A percentile compares a stretch with the other conserved stretches of the same genome.
phyloP scores from a whole-genome alignment of 2,329 filamentous ascomycete genomes.

The Zasmidium cellare region DNA sequence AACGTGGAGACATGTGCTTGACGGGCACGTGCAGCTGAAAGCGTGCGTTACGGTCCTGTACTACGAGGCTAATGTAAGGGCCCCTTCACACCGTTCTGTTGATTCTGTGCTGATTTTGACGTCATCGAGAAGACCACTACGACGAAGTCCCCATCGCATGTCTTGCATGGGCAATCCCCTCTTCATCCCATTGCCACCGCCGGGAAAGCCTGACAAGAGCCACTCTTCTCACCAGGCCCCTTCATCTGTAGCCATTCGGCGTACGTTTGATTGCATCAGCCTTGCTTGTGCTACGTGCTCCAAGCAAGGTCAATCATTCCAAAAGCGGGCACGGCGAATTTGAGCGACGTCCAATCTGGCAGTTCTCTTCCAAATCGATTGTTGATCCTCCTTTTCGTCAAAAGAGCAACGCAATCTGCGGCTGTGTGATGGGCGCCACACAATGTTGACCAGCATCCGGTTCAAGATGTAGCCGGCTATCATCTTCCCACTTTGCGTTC shows the following conservation, averaged over 20 bases:
- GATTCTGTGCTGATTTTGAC: not conserved
- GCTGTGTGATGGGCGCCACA: no score
- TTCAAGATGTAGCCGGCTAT: not conserved
- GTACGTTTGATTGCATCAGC: not conserved
- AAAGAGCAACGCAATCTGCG: no score
- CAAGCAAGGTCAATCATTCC: not conserved
- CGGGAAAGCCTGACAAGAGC: no score
- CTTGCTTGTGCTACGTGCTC: not conserved
- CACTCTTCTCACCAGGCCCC: no score
- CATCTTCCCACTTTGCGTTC: slow-evolving; percentile 31
- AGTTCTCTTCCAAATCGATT: not conserved
- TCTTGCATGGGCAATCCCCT: no score
- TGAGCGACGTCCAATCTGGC: not conserved
- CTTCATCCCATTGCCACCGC: no score
- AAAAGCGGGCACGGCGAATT: not conserved
- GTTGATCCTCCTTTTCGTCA: no score
- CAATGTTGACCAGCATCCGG: no score
- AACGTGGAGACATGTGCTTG: not conserved
- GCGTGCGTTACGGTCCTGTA: not conserved
- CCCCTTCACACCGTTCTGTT: not conserved
- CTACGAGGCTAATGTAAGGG: not conserved
- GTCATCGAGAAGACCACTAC: not conserved
- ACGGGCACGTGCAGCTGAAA: slow-evolving; percentile 3
- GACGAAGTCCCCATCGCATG: no score
- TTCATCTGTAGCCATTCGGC: no score